These are phyloP conservation scores for Metarhizium album DNA, from an alignment of 2,329 filamentous ascomycete species.

Conservation along the genomic window DNA sequence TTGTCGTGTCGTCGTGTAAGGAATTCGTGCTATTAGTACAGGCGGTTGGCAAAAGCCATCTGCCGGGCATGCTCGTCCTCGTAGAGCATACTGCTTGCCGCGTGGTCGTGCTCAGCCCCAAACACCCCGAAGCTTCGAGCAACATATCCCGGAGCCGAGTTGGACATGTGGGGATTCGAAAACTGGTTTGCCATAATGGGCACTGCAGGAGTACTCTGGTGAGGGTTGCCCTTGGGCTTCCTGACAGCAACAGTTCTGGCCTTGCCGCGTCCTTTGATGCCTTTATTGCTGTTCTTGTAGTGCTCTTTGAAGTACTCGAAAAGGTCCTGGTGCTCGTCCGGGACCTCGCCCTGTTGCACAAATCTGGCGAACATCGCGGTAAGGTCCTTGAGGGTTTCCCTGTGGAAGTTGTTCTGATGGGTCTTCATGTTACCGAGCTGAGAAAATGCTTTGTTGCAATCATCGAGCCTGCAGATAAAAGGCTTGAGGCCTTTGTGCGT, in stretches of 20 bases:
- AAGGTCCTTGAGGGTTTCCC: constrained; percentile 57
- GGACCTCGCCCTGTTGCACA: constrained; percentile 44
- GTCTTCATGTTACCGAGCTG: constrained; percentile 90
- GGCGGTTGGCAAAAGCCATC: constrained; percentile 31
- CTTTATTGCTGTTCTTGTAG: constrained; percentile 98
- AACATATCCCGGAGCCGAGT: constrained; percentile 21
- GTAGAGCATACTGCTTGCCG: constrained; percentile 27
- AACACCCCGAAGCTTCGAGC: constrained; percentile 31
- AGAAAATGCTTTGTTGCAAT: constrained; percentile 80
- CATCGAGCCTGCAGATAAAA: constrained; percentile 70
- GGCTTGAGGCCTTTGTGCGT: constrained; percentile 70
- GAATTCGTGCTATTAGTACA: constrained; percentile 24
- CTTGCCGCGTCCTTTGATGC: constrained; percentile 91
- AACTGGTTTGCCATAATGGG: constrained; percentile 18
- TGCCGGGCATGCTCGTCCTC: constrained; percentile 32
- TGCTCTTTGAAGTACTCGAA: constrained; percentile 75
- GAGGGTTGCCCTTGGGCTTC: constrained; percentile 17
- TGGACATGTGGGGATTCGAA: constrained; percentile 15
- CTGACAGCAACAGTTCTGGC: constrained; percentile 52
- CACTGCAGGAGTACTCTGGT: constrained; percentile 13
- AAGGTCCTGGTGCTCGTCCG: constrained; percentile 59
- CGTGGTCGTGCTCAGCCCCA: constrained; percentile 31
- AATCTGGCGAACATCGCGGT: constrained; percentile 59
- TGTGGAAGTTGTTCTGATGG: constrained; percentile 92
- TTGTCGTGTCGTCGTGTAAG: constrained; percentile 8